Conservation (phyloP, 2,329 filamentous ascomycete genomes). For the Sclerotinia minor region DNA sequence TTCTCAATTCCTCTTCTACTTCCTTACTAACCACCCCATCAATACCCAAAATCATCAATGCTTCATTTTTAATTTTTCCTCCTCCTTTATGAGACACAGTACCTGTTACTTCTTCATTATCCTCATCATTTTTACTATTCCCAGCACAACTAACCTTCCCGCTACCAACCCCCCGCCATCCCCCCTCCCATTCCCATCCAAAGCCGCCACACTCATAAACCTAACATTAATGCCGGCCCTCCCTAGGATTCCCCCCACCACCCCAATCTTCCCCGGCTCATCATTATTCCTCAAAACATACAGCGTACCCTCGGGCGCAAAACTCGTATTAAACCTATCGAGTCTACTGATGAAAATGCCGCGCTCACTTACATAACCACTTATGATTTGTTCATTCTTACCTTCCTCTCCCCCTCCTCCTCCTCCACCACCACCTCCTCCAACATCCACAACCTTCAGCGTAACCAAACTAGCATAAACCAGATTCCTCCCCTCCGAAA, state of each 20-base stretch:
- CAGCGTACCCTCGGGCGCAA: conserved; percentile 70
- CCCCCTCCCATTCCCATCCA: conserved; percentile 40
- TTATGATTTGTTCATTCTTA: conserved; percentile 50
- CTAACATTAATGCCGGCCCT: conserved; percentile 73
- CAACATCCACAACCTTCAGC: conserved; percentile 47
- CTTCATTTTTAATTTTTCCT: conserved; percentile 57
- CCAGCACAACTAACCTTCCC: conserved; percentile 33
- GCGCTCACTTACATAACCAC: conserved; percentile 66
- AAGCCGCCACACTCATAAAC: conserved; percentile 71
- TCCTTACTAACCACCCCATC: conserved; percentile 63
- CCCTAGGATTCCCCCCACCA: conserved; percentile 70
- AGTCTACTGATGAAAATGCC: conserved; percentile 69
- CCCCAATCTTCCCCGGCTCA: conserved; percentile 77
- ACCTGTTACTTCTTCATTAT: too few species aligned
- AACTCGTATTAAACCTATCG: conserved; percentile 71
- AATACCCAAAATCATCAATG: conserved; percentile 79
- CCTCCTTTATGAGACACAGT: conserved; percentile 18
- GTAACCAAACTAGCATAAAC: conserved; percentile 72
- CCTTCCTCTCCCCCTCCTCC: not conserved
- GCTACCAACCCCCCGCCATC: conserved; percentile 30
- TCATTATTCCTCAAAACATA: conserved; percentile 83
- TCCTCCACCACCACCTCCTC: too few species aligned
- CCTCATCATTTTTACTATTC: too few species aligned
- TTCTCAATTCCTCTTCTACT: conserved; percentile 51
- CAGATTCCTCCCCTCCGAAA: conserved; percentile 59